Conservation (phyloP, 2,329 filamentous ascomycete genomes). For the Graphiopsis chlorocephala region DNA sequence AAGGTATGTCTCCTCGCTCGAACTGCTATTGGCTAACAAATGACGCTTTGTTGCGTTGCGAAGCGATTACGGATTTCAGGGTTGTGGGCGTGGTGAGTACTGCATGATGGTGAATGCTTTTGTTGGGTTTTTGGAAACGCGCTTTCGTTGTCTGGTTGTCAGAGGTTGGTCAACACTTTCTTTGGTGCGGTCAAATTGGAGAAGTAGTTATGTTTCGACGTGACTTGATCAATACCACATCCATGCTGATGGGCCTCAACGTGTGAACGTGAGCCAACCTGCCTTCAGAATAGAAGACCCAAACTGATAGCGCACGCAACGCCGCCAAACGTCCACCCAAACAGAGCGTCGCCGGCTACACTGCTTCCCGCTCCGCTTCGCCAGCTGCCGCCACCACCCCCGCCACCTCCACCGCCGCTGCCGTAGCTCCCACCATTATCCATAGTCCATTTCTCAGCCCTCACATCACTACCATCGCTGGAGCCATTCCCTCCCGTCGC, state of each 20-base stretch:
- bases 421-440: constrained; percentile 3
- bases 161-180: background rate
- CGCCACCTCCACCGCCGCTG: background rate
- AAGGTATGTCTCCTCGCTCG: background rate
- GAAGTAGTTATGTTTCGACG: background rate
- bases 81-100: background rate
- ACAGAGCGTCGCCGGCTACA: background rate
- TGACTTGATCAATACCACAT: background rate
- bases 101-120: background rate
- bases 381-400: background rate
- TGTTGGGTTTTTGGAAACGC: background rate
- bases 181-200: background rate
- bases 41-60: background rate
- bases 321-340: background rate
- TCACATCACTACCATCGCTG: background rate
- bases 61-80: background rate
- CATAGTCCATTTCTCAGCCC: constrained; percentile 15
- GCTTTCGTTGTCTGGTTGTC: background rate
- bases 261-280: background rate
- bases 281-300: background rate
- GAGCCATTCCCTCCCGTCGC: background rate
- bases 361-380: background rate
- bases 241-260: background rate
- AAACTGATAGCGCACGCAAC: background rate
- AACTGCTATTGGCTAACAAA: background rate